Evolutionary conservation across 2,329 filamentous ascomycete species (phyloP).

Genomic region (Calonectria pseudoreteaudii): DNA sequence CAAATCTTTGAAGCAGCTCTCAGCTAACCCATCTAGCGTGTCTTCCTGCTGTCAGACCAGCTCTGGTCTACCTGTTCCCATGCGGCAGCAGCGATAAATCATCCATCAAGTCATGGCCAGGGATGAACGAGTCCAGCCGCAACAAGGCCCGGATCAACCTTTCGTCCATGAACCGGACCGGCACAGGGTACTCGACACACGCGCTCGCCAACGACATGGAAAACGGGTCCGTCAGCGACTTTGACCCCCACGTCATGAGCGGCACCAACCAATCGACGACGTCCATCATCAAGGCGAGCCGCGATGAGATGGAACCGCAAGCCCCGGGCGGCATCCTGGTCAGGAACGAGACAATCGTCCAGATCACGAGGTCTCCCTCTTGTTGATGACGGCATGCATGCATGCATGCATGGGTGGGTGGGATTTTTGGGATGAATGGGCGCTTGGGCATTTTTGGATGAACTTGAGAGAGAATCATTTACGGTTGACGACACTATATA

Average conservation of each 20-base stretch:
- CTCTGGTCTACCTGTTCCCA: slow-evolving; percentile 32
- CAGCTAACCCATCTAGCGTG: slow-evolving; percentile 26
- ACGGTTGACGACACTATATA: background rate
- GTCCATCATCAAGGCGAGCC: slow-evolving; percentile 31
- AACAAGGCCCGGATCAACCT: slow-evolving; percentile 36
- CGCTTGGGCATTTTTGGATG: background rate
- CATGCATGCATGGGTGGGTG: no score
- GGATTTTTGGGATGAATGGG: background rate
- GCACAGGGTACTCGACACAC: slow-evolving; percentile 37
- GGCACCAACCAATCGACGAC: slow-evolving; percentile 22
- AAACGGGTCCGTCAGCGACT: slow-evolving; percentile 27
- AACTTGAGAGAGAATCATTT: background rate
- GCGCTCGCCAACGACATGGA: slow-evolving; percentile 30
- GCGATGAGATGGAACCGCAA: background rate
- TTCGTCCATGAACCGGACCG: slow-evolving; percentile 27
- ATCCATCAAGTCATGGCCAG: slow-evolving; percentile 25
- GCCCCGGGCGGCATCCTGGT: slow-evolving; percentile 34
- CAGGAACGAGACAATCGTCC: slow-evolving; percentile 37
- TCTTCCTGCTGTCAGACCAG: slow-evolving; percentile 36
- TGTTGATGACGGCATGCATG: background rate
- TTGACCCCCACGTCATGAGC: slow-evolving; percentile 37
- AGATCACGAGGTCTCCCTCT: background rate
- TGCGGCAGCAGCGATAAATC: slow-evolving; percentile 24
- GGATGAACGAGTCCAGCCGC: slow-evolving; percentile 29
- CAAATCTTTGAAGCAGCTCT: background rate